A percentile compares a stretch with the other conserved stretches of the same genome.
Evolutionary conservation across 306 rosid species (phyloP).

Genomic region (Cicer chorassanicum): DNA sequence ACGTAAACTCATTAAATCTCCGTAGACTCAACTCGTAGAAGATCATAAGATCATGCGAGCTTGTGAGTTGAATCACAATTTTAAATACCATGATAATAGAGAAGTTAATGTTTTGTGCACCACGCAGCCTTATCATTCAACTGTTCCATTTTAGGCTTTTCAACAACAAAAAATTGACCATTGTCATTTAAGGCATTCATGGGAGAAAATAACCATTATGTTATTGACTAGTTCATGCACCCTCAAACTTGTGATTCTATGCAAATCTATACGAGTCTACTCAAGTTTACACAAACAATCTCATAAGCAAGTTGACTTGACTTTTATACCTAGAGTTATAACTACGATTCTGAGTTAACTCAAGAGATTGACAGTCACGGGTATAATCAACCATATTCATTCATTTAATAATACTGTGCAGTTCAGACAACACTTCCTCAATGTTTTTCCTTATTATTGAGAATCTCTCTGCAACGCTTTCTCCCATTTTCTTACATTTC

Average conservation of each 20-base stretch:
- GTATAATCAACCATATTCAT: background rate
- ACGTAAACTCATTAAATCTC: background rate
- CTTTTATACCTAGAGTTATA: background rate
- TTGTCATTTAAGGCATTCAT: conserved; percentile 3
- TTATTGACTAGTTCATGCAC: background rate
- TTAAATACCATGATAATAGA: background rate
- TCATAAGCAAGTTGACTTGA: background rate
- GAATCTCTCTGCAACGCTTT: background rate
- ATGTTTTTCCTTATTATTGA: background rate
- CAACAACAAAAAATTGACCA: background rate
- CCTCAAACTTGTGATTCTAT: background rate
- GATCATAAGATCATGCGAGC: background rate
- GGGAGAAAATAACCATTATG: background rate
- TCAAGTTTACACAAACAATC: background rate
- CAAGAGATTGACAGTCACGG: background rate
- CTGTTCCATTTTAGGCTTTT: conserved; percentile 2
- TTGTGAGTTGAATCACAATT: background rate
- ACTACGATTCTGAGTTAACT: background rate
- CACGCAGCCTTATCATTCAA: background rate
- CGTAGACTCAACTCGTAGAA: background rate
- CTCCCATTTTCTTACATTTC: background rate
- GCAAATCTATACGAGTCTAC: background rate
- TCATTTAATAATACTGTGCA: background rate
- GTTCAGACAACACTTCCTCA: background rate
- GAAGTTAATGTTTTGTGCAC: background rate